A percentile compares a stretch with the other conserved stretches of the same genome.
These are phyloP conservation scores for Colletotrichum spaethianum DNA, from an alignment of 2,329 filamentous ascomycete genomes.

Conservation along the genomic window DNA sequence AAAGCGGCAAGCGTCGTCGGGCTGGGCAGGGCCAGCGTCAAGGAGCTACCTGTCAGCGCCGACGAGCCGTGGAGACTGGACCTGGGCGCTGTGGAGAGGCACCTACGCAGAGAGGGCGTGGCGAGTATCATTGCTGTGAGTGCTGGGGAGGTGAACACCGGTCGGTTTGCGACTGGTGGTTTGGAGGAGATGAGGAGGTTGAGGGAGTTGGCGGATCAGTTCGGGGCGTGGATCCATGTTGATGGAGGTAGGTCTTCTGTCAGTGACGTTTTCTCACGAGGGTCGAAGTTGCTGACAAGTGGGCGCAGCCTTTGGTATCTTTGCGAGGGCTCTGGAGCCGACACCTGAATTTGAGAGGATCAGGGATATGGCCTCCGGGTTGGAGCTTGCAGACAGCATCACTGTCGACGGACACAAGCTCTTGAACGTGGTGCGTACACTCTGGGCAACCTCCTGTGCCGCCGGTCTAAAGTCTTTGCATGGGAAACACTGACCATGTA, in stretches of 20 bases:
- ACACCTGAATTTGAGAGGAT: constrained; percentile 69
- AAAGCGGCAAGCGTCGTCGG: constrained; percentile 90
- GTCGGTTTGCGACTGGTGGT: constrained; percentile 78
- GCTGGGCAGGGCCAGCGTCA: constrained; percentile 79
- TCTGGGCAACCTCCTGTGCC: not conserved
- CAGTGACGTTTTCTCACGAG: not conserved
- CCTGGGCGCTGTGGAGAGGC: constrained; percentile 72
- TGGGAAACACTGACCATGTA: not conserved
- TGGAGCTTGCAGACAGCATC: constrained; percentile 90
- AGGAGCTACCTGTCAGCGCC: constrained; percentile 66
- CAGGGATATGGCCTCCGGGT: constrained; percentile 68
- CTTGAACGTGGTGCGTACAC: constrained; percentile 81
- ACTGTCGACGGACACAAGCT: constrained; percentile 90
- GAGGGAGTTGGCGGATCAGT: constrained; percentile 78
- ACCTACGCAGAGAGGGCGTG: constrained; percentile 66
- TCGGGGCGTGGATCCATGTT: constrained; percentile 89
- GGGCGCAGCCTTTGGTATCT: constrained; percentile 82
- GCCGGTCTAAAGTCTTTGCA: not conserved
- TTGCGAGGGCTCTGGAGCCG: constrained; percentile 76
- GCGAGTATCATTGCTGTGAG: constrained; percentile 87
- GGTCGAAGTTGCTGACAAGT: constrained; percentile 23
- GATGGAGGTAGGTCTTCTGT: constrained; percentile 73
- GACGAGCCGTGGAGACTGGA: constrained; percentile 79
- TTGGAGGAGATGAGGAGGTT: constrained; percentile 73
- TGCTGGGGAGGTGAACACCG: constrained; percentile 92